Percentiles rank a stretch among this genome's conserved stretches.
These are phyloP conservation scores for Saturnispora quitensis DNA, from an alignment of 805 yeast genomes.

Conservation along the genomic window DNA sequence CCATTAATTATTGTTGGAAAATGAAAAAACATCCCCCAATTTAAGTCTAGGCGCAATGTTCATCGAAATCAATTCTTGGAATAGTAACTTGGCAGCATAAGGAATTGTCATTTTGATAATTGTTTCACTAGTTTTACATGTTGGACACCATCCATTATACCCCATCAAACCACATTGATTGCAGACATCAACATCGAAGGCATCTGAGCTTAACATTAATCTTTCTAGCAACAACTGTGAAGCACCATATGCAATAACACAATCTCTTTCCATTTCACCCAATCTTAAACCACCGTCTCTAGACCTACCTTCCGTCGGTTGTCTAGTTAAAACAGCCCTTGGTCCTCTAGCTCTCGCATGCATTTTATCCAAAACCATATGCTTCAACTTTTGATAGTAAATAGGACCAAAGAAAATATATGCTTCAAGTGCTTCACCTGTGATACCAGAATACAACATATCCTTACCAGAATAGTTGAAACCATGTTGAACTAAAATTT, in stretches of 20 bases:
- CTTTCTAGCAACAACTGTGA: conserved; percentile 89
- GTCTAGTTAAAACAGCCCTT: conserved; percentile 93
- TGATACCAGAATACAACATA: conserved; percentile 93
- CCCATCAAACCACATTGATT: conserved; percentile 95
- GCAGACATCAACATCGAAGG: conserved; percentile 95
- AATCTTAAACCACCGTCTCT: conserved; percentile 98
- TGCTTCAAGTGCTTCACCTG: conserved; percentile 96
- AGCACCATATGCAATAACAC: conserved; percentile 99
- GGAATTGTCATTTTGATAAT: conserved; percentile 94
- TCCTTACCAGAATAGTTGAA: conserved; percentile 94
- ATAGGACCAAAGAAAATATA: conserved; percentile 98
- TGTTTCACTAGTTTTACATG: conserved; percentile 81
- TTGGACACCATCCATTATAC: conserved; percentile 95
- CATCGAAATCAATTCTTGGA: conserved; percentile 98
- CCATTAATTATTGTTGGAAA: neutral
- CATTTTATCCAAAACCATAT: conserved; percentile 98
- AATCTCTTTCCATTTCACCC: conserved; percentile 99
- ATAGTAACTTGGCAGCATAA: conserved; percentile 93
- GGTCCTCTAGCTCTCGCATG: conserved; percentile 99
- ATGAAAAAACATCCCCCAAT: conserved; percentile 72
- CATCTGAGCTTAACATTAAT: conserved; percentile 94
- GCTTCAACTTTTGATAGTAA: conserved; percentile 95
- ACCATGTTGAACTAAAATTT: conserved; percentile 82
- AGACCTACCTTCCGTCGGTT: conserved; percentile 98
- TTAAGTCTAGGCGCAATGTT: conserved; percentile 94